phyloP scores from a whole-genome alignment of 2,329 filamentous ascomycete genomes.

The Acephala macrosclerotiorum region DNA sequence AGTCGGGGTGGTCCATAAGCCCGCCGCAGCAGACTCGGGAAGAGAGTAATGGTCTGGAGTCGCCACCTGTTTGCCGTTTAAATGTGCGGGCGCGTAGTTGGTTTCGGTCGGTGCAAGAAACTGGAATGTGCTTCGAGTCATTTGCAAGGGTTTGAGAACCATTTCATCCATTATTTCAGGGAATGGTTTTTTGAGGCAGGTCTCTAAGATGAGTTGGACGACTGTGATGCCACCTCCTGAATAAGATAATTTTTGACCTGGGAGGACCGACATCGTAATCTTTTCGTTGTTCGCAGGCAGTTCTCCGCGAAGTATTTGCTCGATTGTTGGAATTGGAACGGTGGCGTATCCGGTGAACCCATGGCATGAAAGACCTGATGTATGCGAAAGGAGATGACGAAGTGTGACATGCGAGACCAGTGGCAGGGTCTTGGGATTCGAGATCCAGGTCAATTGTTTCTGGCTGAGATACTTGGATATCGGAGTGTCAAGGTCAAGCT shows the following conservation, averaged over 20 bases:
- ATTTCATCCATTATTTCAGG: conserved; percentile 20
- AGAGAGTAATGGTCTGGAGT: conserved; percentile 10
- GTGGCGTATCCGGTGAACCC: conserved; percentile 5
- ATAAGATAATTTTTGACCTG: conserved; percentile 23
- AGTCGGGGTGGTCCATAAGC: conserved; percentile 26
- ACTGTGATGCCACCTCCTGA: conserved; percentile 24
- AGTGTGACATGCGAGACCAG: conserved; percentile 20
- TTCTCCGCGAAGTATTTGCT: conserved; percentile 20
- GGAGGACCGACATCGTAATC: conserved; percentile 9
- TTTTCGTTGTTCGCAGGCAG: conserved; percentile 17
- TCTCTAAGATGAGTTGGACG: conserved; percentile 27
- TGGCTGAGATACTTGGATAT: conserved; percentile 13
- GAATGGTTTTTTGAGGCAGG: conserved; percentile 15
- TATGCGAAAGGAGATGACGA: conserved; percentile 24
- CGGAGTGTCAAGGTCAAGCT: conserved; percentile 16
- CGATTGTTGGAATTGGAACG: not conserved
- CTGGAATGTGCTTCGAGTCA: conserved; percentile 19
- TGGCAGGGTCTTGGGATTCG: conserved; percentile 13
- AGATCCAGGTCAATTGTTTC: conserved; percentile 17
- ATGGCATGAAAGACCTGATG: conserved; percentile 20
- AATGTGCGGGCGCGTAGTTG: conserved; percentile 22
- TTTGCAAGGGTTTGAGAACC: conserved; percentile 19
- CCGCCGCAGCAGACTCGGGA: conserved; percentile 24
- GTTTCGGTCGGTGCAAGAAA: conserved; percentile 11
- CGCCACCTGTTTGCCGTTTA: conserved; percentile 4